These are phyloP conservation scores for Hymenoscyphus fraxineus DNA, from an alignment of 2,329 filamentous ascomycete genomes.

Conservation along the genomic window DNA sequence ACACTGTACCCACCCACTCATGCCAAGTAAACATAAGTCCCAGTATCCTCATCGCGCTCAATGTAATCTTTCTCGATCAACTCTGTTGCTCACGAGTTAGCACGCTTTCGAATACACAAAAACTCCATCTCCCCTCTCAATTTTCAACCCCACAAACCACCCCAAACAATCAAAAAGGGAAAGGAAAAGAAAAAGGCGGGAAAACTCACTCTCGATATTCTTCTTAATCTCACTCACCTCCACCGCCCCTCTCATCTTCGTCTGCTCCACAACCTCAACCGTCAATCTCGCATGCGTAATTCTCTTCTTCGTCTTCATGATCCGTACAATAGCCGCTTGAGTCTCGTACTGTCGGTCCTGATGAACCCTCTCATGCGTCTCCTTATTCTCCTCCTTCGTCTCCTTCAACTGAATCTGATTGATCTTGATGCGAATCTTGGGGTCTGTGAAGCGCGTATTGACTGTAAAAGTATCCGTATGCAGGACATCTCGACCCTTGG, in stretches of 20 bases:
- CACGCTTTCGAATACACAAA: constrained; percentile 10
- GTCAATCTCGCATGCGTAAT: constrained; percentile 86
- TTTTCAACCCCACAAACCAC: neutral
- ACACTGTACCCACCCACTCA: constrained; percentile 33
- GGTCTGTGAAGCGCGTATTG: constrained; percentile 72
- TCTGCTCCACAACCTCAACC: constrained; percentile 87
- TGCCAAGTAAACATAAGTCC: constrained; percentile 67
- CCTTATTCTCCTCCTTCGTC: constrained; percentile 90
- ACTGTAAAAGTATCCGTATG: constrained; percentile 78
- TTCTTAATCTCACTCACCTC: constrained; percentile 88
- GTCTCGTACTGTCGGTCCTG: constrained; percentile 93
- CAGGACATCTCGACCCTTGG: constrained; percentile 77
- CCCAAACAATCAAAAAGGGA: neutral
- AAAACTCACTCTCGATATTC: constrained; percentile 81
- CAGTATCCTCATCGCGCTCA: constrained; percentile 61
- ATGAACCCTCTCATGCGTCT: constrained; percentile 84
- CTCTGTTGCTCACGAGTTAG: constrained; percentile 38
- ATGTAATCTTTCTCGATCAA: constrained; percentile 93
- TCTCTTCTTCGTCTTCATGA: constrained; percentile 91
- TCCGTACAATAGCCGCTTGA: constrained; percentile 91
- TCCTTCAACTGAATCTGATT: constrained; percentile 98
- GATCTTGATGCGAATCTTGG: constrained; percentile 91
- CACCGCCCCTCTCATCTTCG: constrained; percentile 78
- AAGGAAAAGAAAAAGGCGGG: constrained; percentile 2
- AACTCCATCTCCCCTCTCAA: no score